Base-by-base conservation (phyloP, 257 asterid species). In the Lavandula angustifolia region DNA sequence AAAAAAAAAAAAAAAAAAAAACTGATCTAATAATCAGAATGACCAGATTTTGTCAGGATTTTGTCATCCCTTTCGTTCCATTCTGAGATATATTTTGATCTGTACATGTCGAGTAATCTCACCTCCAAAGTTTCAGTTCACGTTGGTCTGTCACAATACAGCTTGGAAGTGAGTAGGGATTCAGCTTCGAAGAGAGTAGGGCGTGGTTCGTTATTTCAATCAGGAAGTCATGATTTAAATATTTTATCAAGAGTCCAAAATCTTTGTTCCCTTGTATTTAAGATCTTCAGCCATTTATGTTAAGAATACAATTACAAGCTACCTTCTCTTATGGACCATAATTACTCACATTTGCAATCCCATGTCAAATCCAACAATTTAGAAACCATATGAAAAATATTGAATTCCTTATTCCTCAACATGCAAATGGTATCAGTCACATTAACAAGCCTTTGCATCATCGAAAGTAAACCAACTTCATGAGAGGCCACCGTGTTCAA, bases 391-490 rank as follows among this genome's bases (percentile, higher is more conserved):
- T 14, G 8, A 3, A 6, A 50, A 37, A 11, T 37, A 10, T 14
- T 54, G 18, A 54, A 17, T 35, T 37, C 50, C 5, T 34, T 40
- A 50, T 22, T 51, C 37, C 11, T 64, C n/a, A n/a, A n/a, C n/a
- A n/a, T n/a, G n/a, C n/a, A 46, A 6, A 53, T 41, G 12, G 34
- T 31, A 43, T n/a, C n/a, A n/a, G n/a, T 60, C 53, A 66, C 35
- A 54, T 41, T 54, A 27, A 65, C 34, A 65, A 41, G 35, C 10
- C 55, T 34, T 60, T 43, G 41, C 67, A 29, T 44, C 67, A 29
- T 9, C 35, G 51, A 51, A 50, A 51, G 35, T 53, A 12, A 38
- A 52, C 42, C 50, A 13, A 65, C 31, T 17, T 52, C 38, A 52
- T 64, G 70, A 51, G 3, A 35, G 56, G 38, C 49, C 64, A 8